phyloP scores from a whole-genome alignment of 2,329 filamentous ascomycete genomes.

The Leptodontidium sp. region DNA sequence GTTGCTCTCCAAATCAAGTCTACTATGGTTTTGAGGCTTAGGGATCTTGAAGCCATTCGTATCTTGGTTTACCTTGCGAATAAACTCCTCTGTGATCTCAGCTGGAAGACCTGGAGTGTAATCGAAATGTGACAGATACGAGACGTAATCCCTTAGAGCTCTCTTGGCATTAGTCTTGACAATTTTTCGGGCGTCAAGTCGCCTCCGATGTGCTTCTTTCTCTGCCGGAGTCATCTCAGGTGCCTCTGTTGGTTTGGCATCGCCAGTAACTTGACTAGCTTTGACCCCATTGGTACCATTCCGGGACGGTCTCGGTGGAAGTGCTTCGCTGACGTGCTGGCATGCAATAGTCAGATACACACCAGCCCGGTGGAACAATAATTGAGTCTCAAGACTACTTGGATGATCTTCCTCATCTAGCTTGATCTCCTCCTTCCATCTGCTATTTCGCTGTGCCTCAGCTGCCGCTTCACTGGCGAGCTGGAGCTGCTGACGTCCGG shows the following conservation, averaged over 20 bases:
- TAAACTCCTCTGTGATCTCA: constrained; percentile 55
- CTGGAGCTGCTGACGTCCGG: constrained; percentile 56
- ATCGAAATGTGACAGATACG: constrained; percentile 77
- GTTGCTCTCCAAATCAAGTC: constrained; percentile 45
- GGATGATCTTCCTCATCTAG: constrained; percentile 73
- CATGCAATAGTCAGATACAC: constrained; percentile 78
- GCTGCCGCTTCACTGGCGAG: constrained; percentile 51
- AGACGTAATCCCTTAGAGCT: constrained; percentile 76
- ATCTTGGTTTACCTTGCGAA: constrained; percentile 64
- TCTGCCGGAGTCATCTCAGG: constrained; percentile 53
- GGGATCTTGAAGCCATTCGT: constrained; percentile 57
- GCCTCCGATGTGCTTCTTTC: constrained; percentile 52
- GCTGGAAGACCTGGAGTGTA: constrained; percentile 68
- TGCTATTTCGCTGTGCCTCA: constrained; percentile 46
- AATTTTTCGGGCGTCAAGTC: constrained; percentile 69
- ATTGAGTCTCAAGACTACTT: constrained; percentile 75
- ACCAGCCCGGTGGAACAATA: constrained; percentile 78
- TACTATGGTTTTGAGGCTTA: constrained; percentile 45
- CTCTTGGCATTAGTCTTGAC: constrained; percentile 79
- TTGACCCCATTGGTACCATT: constrained; percentile 40
- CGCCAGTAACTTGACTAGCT: constrained; percentile 36
- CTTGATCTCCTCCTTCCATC: constrained; percentile 58
- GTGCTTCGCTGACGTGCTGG: constrained; percentile 65
- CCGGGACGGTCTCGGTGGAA: constrained; percentile 48
- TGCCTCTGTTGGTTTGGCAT: constrained; percentile 31